These are phyloP conservation scores for Urochloa ruziziensis DNA, from an alignment of 176 grass and related monocot species.

Conservation along the genomic window DNA sequence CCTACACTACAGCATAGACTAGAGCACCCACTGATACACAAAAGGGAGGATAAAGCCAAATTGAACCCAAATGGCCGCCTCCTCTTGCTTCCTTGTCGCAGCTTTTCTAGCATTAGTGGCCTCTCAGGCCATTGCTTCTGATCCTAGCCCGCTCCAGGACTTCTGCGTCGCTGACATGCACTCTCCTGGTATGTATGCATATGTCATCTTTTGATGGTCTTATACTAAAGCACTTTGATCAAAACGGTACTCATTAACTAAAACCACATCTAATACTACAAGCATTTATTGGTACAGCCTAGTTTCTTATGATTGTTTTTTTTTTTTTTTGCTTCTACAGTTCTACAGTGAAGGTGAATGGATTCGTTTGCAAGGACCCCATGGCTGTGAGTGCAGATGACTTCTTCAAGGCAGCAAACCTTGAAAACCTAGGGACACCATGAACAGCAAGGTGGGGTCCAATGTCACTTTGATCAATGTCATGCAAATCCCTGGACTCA, in stretches of 20 bases:
- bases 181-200: neutral
- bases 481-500: no score
- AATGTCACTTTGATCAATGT: no score
- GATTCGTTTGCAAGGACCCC: no score
- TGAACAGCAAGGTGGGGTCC: neutral
- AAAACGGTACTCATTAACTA: neutral
- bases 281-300: neutral
- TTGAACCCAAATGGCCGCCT: neutral
- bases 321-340: neutral
- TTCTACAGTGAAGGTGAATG: conserved; percentile 20
- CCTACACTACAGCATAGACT: neutral
- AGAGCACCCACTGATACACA: neutral
- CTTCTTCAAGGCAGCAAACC: conserved; percentile 21
- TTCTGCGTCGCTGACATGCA: conserved; percentile 8
- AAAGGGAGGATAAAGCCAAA: no score
- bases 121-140: conserved; percentile 18
- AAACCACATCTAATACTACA: neutral
- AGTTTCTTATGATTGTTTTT: neutral
- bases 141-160: conserved; percentile 21
- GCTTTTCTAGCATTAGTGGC: neutral
- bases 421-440: conserved; percentile 17
- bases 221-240: neutral
- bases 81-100: neutral
- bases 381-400: no score
- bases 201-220: neutral